Evolutionary conservation across 768 basidiomycete species (phyloP).

Genomic region (Psilocybe azurescens): DNA sequence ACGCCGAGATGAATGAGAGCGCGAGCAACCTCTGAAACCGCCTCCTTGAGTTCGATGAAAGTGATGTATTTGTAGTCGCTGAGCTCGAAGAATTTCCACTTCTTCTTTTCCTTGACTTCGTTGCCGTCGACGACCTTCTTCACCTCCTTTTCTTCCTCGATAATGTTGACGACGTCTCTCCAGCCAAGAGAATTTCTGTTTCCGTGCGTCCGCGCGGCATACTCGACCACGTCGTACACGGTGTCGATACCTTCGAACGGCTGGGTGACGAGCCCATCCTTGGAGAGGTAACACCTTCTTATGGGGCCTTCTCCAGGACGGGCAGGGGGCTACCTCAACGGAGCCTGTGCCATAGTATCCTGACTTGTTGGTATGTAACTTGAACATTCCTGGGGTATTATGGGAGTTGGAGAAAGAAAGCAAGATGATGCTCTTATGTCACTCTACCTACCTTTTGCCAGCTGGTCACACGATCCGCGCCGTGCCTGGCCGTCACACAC

Average conservation of each 20-base stretch:
- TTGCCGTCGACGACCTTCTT: slow-evolving; percentile 85
- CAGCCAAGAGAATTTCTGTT: slow-evolving; percentile 79
- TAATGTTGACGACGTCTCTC: slow-evolving; percentile 69
- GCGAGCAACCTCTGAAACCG: slow-evolving; percentile 67
- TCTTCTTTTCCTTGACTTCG: slow-evolving; percentile 87
- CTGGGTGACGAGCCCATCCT: slow-evolving; percentile 62
- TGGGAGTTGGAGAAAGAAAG: slow-evolving; percentile 14
- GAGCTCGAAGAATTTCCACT: slow-evolving; percentile 94
- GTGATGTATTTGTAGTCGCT: slow-evolving; percentile 85
- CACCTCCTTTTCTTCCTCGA: slow-evolving; percentile 91
- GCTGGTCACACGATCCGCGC: slow-evolving; percentile 2
- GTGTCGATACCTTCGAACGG: slow-evolving; percentile 82
- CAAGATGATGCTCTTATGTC: not conserved
- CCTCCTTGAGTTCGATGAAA: slow-evolving; percentile 73
- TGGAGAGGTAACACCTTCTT: slow-evolving; percentile 60
- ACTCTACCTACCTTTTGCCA: not conserved
- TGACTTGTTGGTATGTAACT: slow-evolving; percentile 42
- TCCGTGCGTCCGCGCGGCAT: slow-evolving; percentile 78
- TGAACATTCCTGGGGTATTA: slow-evolving; percentile 31
- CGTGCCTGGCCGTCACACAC: not conserved
- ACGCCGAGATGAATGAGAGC: slow-evolving; percentile 78
- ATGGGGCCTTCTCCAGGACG: slow-evolving; percentile 56
- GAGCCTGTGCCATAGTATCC: slow-evolving; percentile 68
- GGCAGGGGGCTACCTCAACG: slow-evolving; percentile 52
- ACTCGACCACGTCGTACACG: slow-evolving; percentile 77